Evolutionary conservation across 2,329 filamentous ascomycete genomes (phyloP), one percentile per base, ranked within the genome.

Genomic region (Huntiella decipiens): DNA sequence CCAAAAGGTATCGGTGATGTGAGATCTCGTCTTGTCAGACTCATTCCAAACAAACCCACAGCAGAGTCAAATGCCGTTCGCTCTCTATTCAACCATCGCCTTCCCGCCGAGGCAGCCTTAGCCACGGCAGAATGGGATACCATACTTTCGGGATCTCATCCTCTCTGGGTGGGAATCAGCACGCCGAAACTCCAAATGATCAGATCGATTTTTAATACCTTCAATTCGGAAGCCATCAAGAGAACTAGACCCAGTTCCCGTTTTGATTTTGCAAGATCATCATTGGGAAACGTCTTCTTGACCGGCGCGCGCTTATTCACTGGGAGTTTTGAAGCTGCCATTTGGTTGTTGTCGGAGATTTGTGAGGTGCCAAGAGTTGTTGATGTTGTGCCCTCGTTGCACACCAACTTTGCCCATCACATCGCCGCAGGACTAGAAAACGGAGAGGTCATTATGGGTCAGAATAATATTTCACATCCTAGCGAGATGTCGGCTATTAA

Each of bases 391-490:
- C 91, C 88, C 0, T 85, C 83, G 3, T 83, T 96, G 54, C 93
- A 94, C 65, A 86, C 82, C 51, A 96, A 94, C 60, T 95, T 95
- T 64, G 84, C 84, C 0, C 83, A 93, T 56, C 88, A 96, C 61
- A 96, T 96, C 53, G 85, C 82, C 4, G 88, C 86, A 2, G 80
- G 82, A 0, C 68, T 96, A 0, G 66, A 67, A 13, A 74, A 94
- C 57, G 85, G 82, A 5, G 76, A 74, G 0, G 65, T 80, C 19
- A 92, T 96, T 54, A 82, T 82, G 0, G 88, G 88, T 0, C 91
- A 96, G 58, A 95, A 95, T 59, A 81, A 83, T 56, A 94, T 94
- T 54, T 87, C 80, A 1, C 87, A 94, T 55, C 86, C 86, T 0
- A 79, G 76, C 38, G 74, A 70, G 35, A 76, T 77, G 0, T 82